Conservation (phyloP, 148 eudicot genomes). For the Talinum fruticosum region DNA sequence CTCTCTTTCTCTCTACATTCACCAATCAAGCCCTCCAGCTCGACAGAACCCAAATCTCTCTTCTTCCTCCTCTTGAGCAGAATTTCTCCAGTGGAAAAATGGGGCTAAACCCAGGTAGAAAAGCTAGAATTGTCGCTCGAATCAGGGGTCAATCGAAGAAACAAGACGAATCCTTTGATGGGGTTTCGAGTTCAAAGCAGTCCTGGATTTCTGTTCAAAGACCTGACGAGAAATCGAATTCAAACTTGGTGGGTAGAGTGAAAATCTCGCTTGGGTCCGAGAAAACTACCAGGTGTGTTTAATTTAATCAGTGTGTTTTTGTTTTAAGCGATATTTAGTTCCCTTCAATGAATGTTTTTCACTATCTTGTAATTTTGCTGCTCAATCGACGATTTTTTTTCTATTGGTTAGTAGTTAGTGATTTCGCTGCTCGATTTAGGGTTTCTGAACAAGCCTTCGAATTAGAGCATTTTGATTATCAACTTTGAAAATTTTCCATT, state of each 20-base stretch:
- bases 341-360: too few species aligned
- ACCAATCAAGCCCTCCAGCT: neutral
- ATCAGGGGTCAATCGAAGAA: slow-evolving; percentile 39
- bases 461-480: neutral
- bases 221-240: slow-evolving; percentile 17
- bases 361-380: neutral
- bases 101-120: slow-evolving; percentile 27
- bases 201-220: slow-evolving; percentile 47
- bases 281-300: slow-evolving; percentile 40
- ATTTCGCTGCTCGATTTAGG: neutral
- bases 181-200: slow-evolving; percentile 20
- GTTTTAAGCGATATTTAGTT: too few species aligned
- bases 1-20: neutral
- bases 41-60: neutral
- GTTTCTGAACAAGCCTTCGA: neutral
- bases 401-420: neutral
- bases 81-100: neutral
- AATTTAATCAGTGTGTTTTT: too few species aligned
- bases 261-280: slow-evolving; percentile 40
- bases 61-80: neutral
- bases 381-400: neutral
- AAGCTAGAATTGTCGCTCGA: slow-evolving; percentile 51
- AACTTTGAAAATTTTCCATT: neutral
- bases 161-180: slow-evolving; percentile 24
- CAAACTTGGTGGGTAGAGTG: slow-evolving; percentile 30